phyloP scores from a whole-genome alignment of 2,329 filamentous ascomycete genomes.

The Aspergillus ibericus region DNA sequence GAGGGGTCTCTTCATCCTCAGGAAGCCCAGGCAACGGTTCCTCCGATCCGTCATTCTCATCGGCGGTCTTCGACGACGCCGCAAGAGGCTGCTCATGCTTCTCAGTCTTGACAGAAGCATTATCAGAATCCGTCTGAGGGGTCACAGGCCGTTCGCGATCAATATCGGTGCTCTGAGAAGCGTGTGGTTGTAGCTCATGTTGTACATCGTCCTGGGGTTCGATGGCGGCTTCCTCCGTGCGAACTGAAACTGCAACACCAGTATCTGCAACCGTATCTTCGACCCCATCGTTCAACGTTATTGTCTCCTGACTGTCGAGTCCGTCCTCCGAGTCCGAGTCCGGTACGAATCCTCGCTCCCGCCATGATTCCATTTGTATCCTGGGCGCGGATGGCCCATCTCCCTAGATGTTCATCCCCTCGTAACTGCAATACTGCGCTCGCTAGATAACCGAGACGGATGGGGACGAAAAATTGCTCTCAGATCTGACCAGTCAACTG shows the following conservation, averaged over 20 bases:
- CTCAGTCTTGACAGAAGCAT: not conserved
- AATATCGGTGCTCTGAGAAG: not conserved
- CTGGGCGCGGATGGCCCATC: conserved; percentile 37
- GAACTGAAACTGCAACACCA: not conserved
- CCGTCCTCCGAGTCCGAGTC: conserved; percentile 52
- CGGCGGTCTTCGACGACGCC: not conserved
- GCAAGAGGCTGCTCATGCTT: conserved; percentile 1
- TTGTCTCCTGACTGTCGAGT: conserved; percentile 36
- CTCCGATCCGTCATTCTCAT: not conserved
- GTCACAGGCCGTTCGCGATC: not conserved
- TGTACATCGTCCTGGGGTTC: not conserved
- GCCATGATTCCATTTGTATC: conserved; percentile 50
- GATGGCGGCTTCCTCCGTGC: not conserved
- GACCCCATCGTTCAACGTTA: conserved; percentile 11
- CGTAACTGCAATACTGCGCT: not conserved
- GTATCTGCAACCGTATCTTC: conserved; percentile 16
- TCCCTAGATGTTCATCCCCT: conserved; percentile 32
- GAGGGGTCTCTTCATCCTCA: conserved; percentile 6
- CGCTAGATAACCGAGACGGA: not conserved
- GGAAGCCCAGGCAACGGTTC: not conserved
- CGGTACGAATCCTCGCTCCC: conserved; percentile 52
- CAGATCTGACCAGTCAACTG: not conserved
- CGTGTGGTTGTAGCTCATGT: not conserved
- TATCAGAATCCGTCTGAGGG: not conserved
- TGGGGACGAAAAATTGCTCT: not conserved